Evolutionary conservation across 1,284 basidiomycete genomes (phyloP).

Genomic region (Exobasidium rhododendri): DNA sequence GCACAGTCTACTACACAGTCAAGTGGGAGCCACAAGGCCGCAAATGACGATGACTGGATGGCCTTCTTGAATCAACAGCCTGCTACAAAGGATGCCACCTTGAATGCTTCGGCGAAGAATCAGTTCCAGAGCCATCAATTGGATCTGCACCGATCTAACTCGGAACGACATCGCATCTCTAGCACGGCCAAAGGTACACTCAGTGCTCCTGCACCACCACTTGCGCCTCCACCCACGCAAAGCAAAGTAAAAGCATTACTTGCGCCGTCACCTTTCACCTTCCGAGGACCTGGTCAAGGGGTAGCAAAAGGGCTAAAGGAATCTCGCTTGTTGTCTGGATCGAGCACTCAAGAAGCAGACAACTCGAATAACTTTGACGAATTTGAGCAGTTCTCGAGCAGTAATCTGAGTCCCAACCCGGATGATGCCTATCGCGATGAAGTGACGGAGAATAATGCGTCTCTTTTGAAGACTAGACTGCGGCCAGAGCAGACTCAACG

Average conservation of each 20-base stretch:
- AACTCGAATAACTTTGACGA: neutral
- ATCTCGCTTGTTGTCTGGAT: neutral
- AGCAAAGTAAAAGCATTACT: too few species aligned
- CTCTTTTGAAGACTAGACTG: conserved; percentile 2
- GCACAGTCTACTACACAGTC: neutral
- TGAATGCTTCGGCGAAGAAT: neutral
- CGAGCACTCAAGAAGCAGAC: neutral
- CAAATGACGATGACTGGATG: conserved; percentile 2
- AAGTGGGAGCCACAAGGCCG: neutral
- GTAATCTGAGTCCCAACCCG: neutral
- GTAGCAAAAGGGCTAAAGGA: too few species aligned
- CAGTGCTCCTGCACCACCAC: neutral
- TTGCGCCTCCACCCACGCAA: neutral
- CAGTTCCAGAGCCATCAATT: neutral
- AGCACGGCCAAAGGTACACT: neutral
- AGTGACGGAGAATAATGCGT: neutral
- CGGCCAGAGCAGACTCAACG: neutral
- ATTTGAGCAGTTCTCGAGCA: neutral
- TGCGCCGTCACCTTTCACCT: neutral
- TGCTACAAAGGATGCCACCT: neutral
- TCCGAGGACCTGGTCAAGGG: neutral
- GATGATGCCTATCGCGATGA: conserved; percentile 1
- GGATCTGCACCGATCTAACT: too few species aligned
- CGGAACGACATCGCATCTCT: neutral
- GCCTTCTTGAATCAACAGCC: neutral